A percentile compares a stretch with the other conserved stretches of the same genome.
Evolutionary conservation across 169 alveolate species (phyloP).

Genomic region (Babesia ovis): DNA sequence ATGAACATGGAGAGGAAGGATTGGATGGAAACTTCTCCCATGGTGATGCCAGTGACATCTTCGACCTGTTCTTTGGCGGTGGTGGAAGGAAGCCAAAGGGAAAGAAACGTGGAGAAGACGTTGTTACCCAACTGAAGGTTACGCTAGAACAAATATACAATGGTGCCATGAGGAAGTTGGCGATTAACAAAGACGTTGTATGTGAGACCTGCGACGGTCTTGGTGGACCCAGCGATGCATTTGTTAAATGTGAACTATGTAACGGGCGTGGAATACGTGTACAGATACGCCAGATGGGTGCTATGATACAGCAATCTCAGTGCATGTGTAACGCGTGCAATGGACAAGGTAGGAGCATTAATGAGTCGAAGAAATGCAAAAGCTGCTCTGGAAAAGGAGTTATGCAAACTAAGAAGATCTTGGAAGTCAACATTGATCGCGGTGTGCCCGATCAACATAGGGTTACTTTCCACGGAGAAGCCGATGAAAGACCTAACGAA

Average conservation of each 20-base stretch:
- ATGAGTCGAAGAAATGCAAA: constrained; percentile 88
- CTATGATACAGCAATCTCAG: constrained; percentile 89
- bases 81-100: constrained; percentile 90
- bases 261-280: constrained; percentile 92
- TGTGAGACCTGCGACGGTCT: constrained; percentile 95
- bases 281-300: constrained; percentile 88
- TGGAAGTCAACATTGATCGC: constrained; percentile 92
- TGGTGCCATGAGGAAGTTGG: constrained; percentile 92
- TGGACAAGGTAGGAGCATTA: constrained; percentile 90
- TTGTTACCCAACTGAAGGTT: constrained; percentile 87
- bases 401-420: constrained; percentile 86
- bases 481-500: constrained; percentile 93
- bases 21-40: constrained; percentile 90
- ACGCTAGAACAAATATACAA: constrained; percentile 95
- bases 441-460: constrained; percentile 95
- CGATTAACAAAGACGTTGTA: constrained; percentile 90
- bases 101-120: constrained; percentile 88
- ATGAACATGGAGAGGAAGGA: constrained; percentile 97
- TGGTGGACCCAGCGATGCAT: constrained; percentile 94
- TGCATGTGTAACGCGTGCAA: constrained; percentile 89
- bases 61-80: constrained; percentile 91
- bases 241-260: constrained; percentile 90
- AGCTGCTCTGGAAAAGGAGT: constrained; percentile 88
- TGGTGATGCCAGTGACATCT: constrained; percentile 82
- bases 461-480: constrained; percentile 92